Percentiles rank a stretch among this genome's conserved stretches.
Conservation (phyloP, 768 basidiomycete genomes). For the Amanita polypyramis region DNA sequence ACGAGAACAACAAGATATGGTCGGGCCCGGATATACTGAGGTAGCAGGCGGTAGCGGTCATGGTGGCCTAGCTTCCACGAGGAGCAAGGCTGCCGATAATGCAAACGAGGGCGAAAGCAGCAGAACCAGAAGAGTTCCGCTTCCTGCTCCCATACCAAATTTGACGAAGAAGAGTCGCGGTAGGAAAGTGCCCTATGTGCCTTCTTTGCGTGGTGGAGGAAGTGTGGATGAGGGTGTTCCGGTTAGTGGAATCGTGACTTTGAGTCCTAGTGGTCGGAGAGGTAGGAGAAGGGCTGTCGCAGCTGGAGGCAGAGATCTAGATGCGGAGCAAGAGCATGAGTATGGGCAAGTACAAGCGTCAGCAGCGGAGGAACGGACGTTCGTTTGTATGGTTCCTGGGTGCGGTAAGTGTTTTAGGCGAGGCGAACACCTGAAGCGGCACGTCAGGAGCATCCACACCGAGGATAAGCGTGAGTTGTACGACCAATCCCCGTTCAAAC, state of each 20-base stretch:
- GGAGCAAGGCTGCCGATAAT: not conserved
- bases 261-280: conserved; percentile 1
- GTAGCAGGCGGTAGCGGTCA: conserved; percentile 3
- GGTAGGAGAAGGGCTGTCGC: not conserved
- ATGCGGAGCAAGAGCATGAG: not conserved
- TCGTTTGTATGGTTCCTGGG: conserved; percentile 56
- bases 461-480: conserved; percentile 66
- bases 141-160: conserved; percentile 49
- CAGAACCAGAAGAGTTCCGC: conserved; percentile 23
- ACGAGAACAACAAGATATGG: conserved; percentile 10
- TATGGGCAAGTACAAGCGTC: not conserved
- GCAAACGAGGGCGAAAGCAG: conserved; percentile 13
- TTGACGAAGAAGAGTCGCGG: conserved; percentile 56
- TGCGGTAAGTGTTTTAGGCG: conserved; percentile 76
- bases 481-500: not conserved
- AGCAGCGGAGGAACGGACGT: conserved; percentile 27
- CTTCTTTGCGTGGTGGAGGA: conserved; percentile 4
- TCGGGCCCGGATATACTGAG: not conserved
- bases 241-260: not conserved
- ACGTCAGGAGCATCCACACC: conserved; percentile 73
- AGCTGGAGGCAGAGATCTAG: not conserved
- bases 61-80: conserved; percentile 6
- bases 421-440: conserved; percentile 74
- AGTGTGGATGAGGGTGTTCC: conserved; percentile 1
- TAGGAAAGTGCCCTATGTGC: conserved; percentile 39